Conservation (phyloP, 768 basidiomycete species). For the Pisolithus sp. region DNA sequence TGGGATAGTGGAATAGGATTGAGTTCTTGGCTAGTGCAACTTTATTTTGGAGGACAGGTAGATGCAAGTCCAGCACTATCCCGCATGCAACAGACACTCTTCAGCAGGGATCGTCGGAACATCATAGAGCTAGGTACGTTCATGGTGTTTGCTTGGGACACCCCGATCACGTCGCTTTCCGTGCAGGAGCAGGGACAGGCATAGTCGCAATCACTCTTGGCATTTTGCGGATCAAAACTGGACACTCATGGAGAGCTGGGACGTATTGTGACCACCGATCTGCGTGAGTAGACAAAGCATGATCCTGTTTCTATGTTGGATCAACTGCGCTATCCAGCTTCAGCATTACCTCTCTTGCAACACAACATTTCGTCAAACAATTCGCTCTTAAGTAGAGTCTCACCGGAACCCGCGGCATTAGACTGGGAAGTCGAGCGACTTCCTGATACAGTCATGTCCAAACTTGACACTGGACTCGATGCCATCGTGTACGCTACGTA, state of each 20-base stretch:
- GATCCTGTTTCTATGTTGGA: neutral
- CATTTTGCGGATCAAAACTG: constrained; percentile 41
- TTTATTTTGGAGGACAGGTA: constrained; percentile 15
- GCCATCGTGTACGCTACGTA: constrained; percentile 48
- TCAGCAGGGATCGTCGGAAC: constrained; percentile 32
- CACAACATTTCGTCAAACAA: constrained; percentile 56
- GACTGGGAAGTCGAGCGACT: constrained; percentile 71
- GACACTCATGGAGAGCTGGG: constrained; percentile 12
- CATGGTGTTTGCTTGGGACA: neutral
- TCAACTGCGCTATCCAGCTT: constrained; percentile 41
- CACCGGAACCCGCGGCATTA: constrained; percentile 37
- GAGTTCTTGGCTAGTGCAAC: constrained; percentile 63
- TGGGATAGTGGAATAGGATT: constrained; percentile 93
- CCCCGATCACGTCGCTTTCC: neutral
- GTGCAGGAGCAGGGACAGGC: constrained; percentile 76
- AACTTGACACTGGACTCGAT: constrained; percentile 41
- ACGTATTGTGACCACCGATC: constrained; percentile 62
- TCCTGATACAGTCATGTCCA: constrained; percentile 35
- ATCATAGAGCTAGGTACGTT: constrained; percentile 67
- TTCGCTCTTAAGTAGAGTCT: constrained; percentile 25
- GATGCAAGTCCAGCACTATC: constrained; percentile 4
- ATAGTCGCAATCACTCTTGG: constrained; percentile 67
- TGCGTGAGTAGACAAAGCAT: constrained; percentile 42
- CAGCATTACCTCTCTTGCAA: constrained; percentile 73
- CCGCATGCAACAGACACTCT: constrained; percentile 31